Percentiles rank a stretch among this genome's conserved stretches.
phyloP scores from a whole-genome alignment of 768 basidiomycete genomes.

The Trametes cingulata region DNA sequence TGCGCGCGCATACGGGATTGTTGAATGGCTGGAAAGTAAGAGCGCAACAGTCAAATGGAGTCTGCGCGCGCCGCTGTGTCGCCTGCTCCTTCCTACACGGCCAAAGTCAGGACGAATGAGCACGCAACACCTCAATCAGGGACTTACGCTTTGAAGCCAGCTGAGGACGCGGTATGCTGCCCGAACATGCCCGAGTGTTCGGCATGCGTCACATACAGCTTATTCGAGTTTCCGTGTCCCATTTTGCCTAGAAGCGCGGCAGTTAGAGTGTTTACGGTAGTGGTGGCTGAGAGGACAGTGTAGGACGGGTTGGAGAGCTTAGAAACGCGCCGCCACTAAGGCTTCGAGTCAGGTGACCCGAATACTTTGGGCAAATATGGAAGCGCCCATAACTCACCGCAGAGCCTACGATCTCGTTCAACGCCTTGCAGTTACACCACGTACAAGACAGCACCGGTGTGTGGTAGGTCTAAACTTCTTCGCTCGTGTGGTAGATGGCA shows the following conservation, averaged over 20 bases:
- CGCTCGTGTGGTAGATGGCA: not conserved
- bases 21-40: constrained; percentile 88
- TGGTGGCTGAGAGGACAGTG: not conserved
- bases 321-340: constrained; percentile 1
- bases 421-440: not conserved
- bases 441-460: not conserved
- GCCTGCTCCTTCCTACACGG: constrained; percentile 62
- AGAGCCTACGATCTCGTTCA: not conserved
- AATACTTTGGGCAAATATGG: not conserved
- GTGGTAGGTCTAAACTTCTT: not conserved
- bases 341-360: not conserved
- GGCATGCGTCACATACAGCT: constrained; percentile 86
- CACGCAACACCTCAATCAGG: not conserved
- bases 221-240: constrained; percentile 88
- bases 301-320: not conserved
- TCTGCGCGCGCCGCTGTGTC: constrained; percentile 59
- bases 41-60: constrained; percentile 90
- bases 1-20: constrained; percentile 86
- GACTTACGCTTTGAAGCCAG: constrained; percentile 66
- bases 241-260: constrained; percentile 38
- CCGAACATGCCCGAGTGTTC: constrained; percentile 83
- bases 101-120: not conserved
- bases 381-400: not conserved
- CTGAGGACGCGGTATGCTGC: constrained; percentile 74
- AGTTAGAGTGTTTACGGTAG: not conserved